Conservation (phyloP, 148 eudicot species). For the Fagopyrum homotropicum region DNA sequence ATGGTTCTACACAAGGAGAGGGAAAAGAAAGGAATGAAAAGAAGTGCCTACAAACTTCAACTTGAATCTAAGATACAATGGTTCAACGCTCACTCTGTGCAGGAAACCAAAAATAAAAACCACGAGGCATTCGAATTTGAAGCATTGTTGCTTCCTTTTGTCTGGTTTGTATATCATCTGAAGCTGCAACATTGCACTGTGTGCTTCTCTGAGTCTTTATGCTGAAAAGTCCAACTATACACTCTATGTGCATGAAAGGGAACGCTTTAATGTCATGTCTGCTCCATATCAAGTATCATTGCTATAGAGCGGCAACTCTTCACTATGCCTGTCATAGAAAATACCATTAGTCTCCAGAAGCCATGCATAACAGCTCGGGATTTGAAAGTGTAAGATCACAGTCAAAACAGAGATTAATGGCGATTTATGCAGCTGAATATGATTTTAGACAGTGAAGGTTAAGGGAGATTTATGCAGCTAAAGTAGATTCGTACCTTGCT, state of each 20-base stretch:
- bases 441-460: background rate
- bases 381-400: background rate
- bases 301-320: conserved; percentile 11
- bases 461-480: background rate
- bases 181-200: background rate
- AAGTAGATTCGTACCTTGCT: conserved; percentile 5
- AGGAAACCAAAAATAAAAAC: conserved; percentile 8
- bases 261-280: background rate
- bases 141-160: background rate
- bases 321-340: conserved; percentile 9
- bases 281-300: conserved; percentile 4
- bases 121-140: background rate
- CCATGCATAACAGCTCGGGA: background rate
- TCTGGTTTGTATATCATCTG: background rate
- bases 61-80: conserved; percentile 6
- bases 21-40: background rate
- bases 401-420: too few relatives aligned
- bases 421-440: too few relatives aligned
- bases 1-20: background rate
- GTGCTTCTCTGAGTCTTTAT: conserved; percentile 3
- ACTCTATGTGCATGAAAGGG: conserved; percentile 7
- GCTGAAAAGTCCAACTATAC: background rate
- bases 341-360: background rate
- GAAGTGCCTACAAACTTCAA: background rate
- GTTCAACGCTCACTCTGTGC: conserved; percentile 3